Evolutionary conservation across 208 protist genomes (phyloP), one percentile per base, ranked within the genome.

Genomic region (Acanthamoeba triangularis): DNA sequence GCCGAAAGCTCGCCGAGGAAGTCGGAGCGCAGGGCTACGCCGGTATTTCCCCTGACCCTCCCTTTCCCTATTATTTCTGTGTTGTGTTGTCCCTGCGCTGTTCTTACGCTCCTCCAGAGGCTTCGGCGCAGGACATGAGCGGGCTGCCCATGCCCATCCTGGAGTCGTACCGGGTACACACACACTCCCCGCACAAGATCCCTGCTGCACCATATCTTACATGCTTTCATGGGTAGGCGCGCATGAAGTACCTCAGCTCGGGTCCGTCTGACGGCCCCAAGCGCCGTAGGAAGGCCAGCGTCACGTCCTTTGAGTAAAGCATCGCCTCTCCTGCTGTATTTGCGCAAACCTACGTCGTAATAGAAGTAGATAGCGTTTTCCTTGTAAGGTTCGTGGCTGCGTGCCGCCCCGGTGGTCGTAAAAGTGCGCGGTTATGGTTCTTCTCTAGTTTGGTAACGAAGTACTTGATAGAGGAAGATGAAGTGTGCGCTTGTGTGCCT

Each of bases 231-330:
- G 56, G 23, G 23, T 20, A 61, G 56, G 56, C 56, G 56, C 56
- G 56, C 20, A 61, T 61, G 56, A 61, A 25, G 56, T 61, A 10
- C 23, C 56, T 61, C 56, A 61, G 23, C 20, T 61, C 56, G 56
- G 56, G 56, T 25, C 56, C 56, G 8, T 61, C 56, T 18, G 56
- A 61, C 47, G 47, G 47, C 47, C 1, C 47, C 47, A 52, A 52
- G 47, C 47, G 47, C 47, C 47, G 47, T 18, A 52, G 56, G 56
- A 25, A 61, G 23, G 20, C 25, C 56, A 25, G 56, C 18, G 47
- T 52, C 23, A 28, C 52, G 11, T 14, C 37, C 72, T 94, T 98
- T 96, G 67, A 61, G 7, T 61, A 25, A 25, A 61, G 56, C 23
- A n/a, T n/a, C n/a, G n/a, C n/a, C n/a, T n/a, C n/a, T n/a, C n/a